Conservation (phyloP, 345 rosid genomes). For the Corchorus olitorius region DNA sequence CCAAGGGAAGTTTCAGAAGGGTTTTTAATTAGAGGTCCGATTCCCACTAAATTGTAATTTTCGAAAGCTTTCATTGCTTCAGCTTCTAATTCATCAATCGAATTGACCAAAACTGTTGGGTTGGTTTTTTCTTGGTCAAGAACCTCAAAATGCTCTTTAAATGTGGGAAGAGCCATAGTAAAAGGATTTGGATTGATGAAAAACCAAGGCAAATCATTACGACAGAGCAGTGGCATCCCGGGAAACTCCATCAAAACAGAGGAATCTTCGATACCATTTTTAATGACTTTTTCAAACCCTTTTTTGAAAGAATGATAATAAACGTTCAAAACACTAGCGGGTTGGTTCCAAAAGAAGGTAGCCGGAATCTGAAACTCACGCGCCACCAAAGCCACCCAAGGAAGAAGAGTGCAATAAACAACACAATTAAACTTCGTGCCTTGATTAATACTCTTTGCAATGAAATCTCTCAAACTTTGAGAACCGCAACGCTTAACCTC, state of each 20-base stretch:
- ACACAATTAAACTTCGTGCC: slow-evolving; percentile 17
- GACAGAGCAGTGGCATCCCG: slow-evolving; percentile 41
- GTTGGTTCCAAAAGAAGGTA: slow-evolving; percentile 58
- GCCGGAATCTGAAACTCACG: slow-evolving; percentile 41
- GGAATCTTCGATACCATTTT: slow-evolving; percentile 9
- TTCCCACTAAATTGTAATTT: slow-evolving; percentile 25
- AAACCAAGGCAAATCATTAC: slow-evolving; percentile 60
- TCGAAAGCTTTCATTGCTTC: slow-evolving; percentile 31
- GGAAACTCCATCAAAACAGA: slow-evolving; percentile 35
- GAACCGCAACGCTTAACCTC: slow-evolving; percentile 25
- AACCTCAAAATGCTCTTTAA: slow-evolving; percentile 40
- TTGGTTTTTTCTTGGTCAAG: slow-evolving; percentile 30
- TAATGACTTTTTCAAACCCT: slow-evolving; percentile 17
- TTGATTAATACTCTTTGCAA: not conserved
- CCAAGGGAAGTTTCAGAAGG: slow-evolving; percentile 7
- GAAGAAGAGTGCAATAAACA: slow-evolving; percentile 21
- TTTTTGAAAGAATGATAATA: slow-evolving; percentile 56
- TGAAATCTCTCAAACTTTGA: slow-evolving; percentile 24
- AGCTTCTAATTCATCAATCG: slow-evolving; percentile 40
- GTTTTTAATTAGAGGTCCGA: slow-evolving; percentile 38
- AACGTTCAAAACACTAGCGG: slow-evolving; percentile 55
- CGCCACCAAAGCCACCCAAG: slow-evolving; percentile 32
- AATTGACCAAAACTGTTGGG: slow-evolving; percentile 46
- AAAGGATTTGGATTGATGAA: slow-evolving; percentile 29
- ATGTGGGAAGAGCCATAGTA: not conserved